A percentile compares a stretch with the other conserved stretches of the same genome.
phyloP scores from a whole-genome alignment of 768 basidiomycete genomes.

The Leucosporidium yakuticum region DNA sequence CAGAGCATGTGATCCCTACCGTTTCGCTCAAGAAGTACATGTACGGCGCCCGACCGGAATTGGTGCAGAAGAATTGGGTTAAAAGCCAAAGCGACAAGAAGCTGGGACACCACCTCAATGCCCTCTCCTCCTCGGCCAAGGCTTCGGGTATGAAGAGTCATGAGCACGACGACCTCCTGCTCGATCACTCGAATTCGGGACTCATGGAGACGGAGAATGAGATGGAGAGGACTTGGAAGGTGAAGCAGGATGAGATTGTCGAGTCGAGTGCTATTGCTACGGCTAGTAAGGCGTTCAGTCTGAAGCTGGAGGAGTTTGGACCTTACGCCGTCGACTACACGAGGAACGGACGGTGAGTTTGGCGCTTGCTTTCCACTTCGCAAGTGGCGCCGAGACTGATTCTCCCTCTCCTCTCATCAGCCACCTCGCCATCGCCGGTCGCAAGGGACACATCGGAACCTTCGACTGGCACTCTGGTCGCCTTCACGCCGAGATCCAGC shows the following conservation, averaged over 20 bases:
- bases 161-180: slow-evolving; percentile 48
- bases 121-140: slow-evolving; percentile 28
- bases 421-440: slow-evolving; percentile 78
- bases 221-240: slow-evolving; percentile 84
- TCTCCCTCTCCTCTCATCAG: slow-evolving; percentile 46
- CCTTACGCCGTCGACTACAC: slow-evolving; percentile 80
- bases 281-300: slow-evolving; percentile 56
- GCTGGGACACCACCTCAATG: slow-evolving; percentile 29
- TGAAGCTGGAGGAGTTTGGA: slow-evolving; percentile 71
- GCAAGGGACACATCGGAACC: slow-evolving; percentile 77
- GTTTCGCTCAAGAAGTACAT: neutral
- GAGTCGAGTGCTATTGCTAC: slow-evolving; percentile 42
- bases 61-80: neutral
- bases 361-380: neutral
- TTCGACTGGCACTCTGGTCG: slow-evolving; percentile 89
- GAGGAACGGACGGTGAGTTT: slow-evolving; percentile 73
- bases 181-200: slow-evolving; percentile 65
- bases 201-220: slow-evolving; percentile 67
- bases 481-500: slow-evolving; percentile 77
- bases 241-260: slow-evolving; percentile 71
- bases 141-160: slow-evolving; percentile 16
- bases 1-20: neutral
- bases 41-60: neutral
- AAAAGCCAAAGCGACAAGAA: slow-evolving; percentile 18
- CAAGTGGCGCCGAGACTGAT: neutral